Base-by-base conservation (phyloP, 768 basidiomycete species). In the Chalciporus pseudorubinellus region DNA sequence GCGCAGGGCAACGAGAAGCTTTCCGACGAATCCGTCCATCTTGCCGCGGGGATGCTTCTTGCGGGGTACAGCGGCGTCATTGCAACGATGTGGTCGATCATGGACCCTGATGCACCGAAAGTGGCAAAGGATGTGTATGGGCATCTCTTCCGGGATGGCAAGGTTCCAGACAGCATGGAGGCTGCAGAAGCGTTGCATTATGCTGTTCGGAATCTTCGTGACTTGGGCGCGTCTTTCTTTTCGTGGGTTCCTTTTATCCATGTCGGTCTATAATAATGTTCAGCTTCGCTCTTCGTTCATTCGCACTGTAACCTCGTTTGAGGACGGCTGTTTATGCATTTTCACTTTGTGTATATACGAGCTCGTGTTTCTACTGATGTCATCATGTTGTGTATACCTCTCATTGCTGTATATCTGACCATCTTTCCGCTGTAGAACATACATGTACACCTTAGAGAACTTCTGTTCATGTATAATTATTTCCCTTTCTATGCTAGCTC, bases 31-130 rank as follows among this genome's bases (percentile, higher is more conserved):
- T 65, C 63, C 1, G 55, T 77, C 12, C 75, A 77, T 61, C 56
- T 78, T 7, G 72, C 76, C 3, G 72, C 68, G 10, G 73, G 70
- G 10, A 70, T 77, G 68, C 57, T 71, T 29, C 40, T 59, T 9
- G 58, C 57, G 1, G 67, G 67, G 13, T 69, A 54, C 53, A 36
- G 39, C 34, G 56, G 63, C 21, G 72, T 70, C 9, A 64, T 77
- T 20, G 76, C 62, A 11, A 77, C 75, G 11, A 64, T 77, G 72
- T 76, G 75, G 74, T 66, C 65, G 8, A 70, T 75, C 34, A 50
- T 50, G 22, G 75, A 76, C 50, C 52, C 57, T 1, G 67, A 71
- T 51, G 75, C 66, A 3, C 67, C 72, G 10, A 14, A 50, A 5
- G 52, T 74, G 46, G 62, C 71, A 13, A 46, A 57, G 22, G 53